Base-by-base conservation (phyloP, 208 protist species). In the Leishmania braziliensis region DNA sequence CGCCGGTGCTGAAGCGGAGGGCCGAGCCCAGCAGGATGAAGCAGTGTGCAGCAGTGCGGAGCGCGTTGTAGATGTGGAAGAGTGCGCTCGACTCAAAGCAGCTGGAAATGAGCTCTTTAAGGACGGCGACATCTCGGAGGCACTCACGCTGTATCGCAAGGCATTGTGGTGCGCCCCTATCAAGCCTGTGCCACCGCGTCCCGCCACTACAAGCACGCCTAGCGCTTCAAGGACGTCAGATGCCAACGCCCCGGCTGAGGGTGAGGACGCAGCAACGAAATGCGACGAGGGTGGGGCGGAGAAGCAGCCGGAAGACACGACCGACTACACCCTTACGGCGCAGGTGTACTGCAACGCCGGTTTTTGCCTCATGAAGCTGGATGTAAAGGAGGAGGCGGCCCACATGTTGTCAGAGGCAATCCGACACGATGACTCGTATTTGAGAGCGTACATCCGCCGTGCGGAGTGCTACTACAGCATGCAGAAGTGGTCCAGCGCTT, bases 391-490 rank as follows among this genome's bases (percentile, higher is more conserved):
- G 10, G 92, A 97, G 29, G 96, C 96, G 9, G 83, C 95, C 10
- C 81, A 86, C 33, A 85, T 97, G 82, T 88, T 96, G 18, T 93
- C 80, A 8, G 91, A 97, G 83, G 95, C 98, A 12, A 83, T 99
- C 18, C 91, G 93, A 8, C 92, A 98, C 73, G 88, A 98, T 65
- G 81, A 85, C 23, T 54, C 78, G 53, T 98, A 98, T 70, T 51
- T 86, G 20, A 99, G 98, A 81, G 95, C 94, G 1, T 95, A 91
- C 68, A 62, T 96, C 48, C 91, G 96, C 33, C 91, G 97, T 16
- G 97, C 96, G 4, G 93, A 98, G 58, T 95, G 95, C 78, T 96
- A 98, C 81, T 98, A 97, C 78, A 78, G 82, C 56, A 75, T 96
- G 23, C 80, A 92, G 48, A 98, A 98, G 84, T 94, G 91, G 83